These are phyloP conservation scores for Fragaria vesca DNA, from an alignment of 306 rosid species.

Conservation along the genomic window DNA sequence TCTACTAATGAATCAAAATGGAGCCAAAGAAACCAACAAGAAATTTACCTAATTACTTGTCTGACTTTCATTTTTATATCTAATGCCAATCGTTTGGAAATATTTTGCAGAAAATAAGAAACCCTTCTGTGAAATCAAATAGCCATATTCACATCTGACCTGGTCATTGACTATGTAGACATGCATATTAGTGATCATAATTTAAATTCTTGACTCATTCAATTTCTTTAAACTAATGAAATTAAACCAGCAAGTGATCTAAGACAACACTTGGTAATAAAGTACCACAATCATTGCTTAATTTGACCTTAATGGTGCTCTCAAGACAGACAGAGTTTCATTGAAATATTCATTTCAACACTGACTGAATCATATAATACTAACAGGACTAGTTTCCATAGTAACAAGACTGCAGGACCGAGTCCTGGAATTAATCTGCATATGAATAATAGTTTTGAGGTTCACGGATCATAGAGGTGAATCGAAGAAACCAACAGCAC, in stretches of 20 bases:
- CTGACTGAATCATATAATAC: conserved; percentile 12
- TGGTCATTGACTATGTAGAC: conserved; percentile 4
- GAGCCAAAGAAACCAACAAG: conserved; percentile 10
- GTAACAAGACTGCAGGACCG: conserved; percentile 13
- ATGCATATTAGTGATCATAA: background rate
- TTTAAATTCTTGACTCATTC: conserved; percentile 6
- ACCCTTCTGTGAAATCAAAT: background rate
- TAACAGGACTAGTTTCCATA: background rate
- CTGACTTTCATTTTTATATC: background rate
- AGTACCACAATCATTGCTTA: background rate
- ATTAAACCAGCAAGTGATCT: background rate
- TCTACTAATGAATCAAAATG: background rate
- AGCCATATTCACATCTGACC: conserved; percentile 2
- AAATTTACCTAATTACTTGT: conserved; percentile 14
- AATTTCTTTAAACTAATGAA: background rate
- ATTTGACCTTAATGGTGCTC: background rate
- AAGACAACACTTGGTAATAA: background rate
- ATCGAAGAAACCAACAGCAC: conserved; percentile 4
- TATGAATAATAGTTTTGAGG: background rate
- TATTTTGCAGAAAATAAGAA: background rate
- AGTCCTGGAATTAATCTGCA: background rate
- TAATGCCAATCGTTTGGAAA: background rate
- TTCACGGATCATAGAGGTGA: background rate
- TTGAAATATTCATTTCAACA: conserved; percentile 1
- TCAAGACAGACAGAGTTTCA: background rate